Evolutionary conservation across 192 early-diverging fungal genomes (phyloP).

Genomic region (Coemansia sp.): DNA sequence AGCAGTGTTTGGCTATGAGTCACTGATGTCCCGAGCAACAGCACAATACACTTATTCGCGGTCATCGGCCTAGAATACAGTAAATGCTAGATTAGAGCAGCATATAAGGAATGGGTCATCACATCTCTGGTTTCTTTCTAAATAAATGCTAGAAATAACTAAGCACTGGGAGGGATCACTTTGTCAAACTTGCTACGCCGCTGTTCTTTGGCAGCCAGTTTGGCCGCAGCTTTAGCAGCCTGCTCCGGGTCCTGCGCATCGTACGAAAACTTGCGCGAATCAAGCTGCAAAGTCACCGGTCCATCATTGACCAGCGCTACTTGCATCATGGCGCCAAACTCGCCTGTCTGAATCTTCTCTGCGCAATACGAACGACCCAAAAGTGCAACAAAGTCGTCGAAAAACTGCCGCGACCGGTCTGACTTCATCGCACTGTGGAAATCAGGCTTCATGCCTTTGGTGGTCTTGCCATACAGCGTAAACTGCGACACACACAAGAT

Average conservation of each 20-base stretch:
- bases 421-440: slow-evolving; percentile 89
- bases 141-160: too few relatives aligned
- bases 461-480: slow-evolving; percentile 80
- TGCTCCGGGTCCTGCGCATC: background rate
- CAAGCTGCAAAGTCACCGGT: slow-evolving; percentile 61
- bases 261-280: slow-evolving; percentile 54
- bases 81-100: too few relatives aligned
- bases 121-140: too few relatives aligned
- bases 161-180: too few relatives aligned
- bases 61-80: too few relatives aligned
- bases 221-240: slow-evolving; percentile 12
- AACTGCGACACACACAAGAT: slow-evolving; percentile 92
- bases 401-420: slow-evolving; percentile 65
- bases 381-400: slow-evolving; percentile 70
- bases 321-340: slow-evolving; percentile 97
- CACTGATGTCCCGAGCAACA: too few relatives aligned
- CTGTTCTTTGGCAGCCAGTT: slow-evolving; percentile 25
- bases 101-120: too few relatives aligned
- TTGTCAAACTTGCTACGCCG: slow-evolving; percentile 22
- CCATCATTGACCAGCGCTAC: slow-evolving; percentile 88
- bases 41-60: too few relatives aligned
- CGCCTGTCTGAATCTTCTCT: slow-evolving; percentile 72
- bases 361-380: slow-evolving; percentile 64
- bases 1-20: too few relatives aligned
- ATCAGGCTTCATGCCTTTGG: slow-evolving; percentile 87